Evolutionary conservation across 768 basidiomycete species (phyloP).

Genomic region (Kwoniella sp.): DNA sequence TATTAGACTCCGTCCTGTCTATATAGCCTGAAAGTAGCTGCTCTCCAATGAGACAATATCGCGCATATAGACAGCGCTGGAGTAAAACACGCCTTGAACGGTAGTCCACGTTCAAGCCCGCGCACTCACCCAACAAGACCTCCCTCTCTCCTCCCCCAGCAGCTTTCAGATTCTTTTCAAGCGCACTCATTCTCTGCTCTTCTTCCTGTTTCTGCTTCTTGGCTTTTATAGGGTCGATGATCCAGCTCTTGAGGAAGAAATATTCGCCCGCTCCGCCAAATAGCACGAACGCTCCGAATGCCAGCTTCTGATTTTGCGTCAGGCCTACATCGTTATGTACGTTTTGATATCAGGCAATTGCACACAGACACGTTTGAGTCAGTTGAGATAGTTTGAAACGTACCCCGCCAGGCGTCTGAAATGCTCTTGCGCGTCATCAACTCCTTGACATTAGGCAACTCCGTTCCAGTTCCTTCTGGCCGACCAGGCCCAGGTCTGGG

Average conservation of each 20-base stretch:
- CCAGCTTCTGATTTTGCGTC: slow-evolving; percentile 10
- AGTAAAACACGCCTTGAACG: no score
- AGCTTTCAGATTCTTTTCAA: slow-evolving; percentile 5
- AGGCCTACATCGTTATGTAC: slow-evolving; percentile 4
- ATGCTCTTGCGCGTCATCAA: slow-evolving; percentile 6
- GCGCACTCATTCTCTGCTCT: background rate
- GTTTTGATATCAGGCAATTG: background rate
- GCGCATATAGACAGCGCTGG: no score
- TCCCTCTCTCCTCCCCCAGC: background rate
- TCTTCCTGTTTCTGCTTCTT: slow-evolving; percentile 4
- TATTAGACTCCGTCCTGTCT: no score
- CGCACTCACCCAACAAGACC: slow-evolving; percentile 7
- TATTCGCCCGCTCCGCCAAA: slow-evolving; percentile 17
- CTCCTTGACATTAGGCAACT: slow-evolving; percentile 1
- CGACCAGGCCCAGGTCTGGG: background rate
- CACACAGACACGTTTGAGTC: background rate
- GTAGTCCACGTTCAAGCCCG: background rate
- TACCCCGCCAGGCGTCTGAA: slow-evolving; percentile 5
- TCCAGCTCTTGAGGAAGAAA: slow-evolving; percentile 14
- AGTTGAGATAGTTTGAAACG: background rate
- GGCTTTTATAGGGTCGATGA: slow-evolving; percentile 15
- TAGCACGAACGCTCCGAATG: slow-evolving; percentile 13
- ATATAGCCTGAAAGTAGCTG: background rate
- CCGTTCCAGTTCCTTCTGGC: background rate
- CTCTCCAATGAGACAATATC: background rate